Evolutionary conservation across 2,329 filamentous ascomycete genomes (phyloP), one percentile per base, ranked within the genome.

Genomic region (Fusarium sp.): DNA sequence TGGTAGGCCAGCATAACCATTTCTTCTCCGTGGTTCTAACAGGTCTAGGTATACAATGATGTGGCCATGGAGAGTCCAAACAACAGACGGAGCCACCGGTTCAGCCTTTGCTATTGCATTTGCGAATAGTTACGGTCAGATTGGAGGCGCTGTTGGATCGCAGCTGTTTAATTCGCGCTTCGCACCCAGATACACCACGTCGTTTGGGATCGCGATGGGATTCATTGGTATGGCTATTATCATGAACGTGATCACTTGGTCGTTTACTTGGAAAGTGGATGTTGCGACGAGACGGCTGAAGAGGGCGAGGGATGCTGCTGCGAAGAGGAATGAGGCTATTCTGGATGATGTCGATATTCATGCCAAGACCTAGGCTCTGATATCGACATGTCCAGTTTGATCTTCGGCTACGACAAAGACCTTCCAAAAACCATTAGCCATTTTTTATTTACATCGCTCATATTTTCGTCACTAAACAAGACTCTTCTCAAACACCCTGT

Each of bases 401-500:
- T 17, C 32, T 12, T 32, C 15, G 11, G 2, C 4, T 0, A 22
- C 13, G 13, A 15, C 0, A 28, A 36, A 36, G 35, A 36, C 35
- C 32, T 15, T 35, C 32, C 15, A 35, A 35, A 5, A 35, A 35
- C 32, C 13, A 35, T 17, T 9, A 12, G 9, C 13, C 13, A 11
- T 14, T 51, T 10, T 20, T 13, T 11, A 3, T 14, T 32, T 0
- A 11, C 0, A 14, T 7, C 5, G 7, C 4, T 5, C 6, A 1
- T 3, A 8, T 1, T 28, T 6, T 5, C 7, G 38, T 18, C 1
- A 1, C 42, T 30, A 50, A 0, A 68, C 26, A 7, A 76, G 61
- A 28, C 36, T 44, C 67, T 82, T 81, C 41, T 80, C 79, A 38
- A 81, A 80, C 3, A 80, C 60, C 35, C 65, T 74, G 20, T 80